Conservation (phyloP, 192 early-diverging fungal genomes). For the Coemansia sp. region DNA sequence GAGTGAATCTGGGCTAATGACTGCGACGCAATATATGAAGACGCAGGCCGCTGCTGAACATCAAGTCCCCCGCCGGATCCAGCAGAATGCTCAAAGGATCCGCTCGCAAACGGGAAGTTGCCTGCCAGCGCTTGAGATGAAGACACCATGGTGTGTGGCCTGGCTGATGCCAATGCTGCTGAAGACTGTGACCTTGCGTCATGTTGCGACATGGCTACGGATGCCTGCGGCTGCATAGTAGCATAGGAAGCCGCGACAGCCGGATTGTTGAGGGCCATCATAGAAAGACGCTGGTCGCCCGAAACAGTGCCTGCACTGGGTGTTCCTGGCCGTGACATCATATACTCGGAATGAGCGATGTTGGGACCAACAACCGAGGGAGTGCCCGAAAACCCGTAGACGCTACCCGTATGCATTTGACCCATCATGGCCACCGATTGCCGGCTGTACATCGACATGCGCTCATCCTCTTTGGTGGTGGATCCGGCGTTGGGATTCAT, state of each 20-base stretch:
- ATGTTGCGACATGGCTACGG: not conserved
- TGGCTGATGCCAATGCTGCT: conserved; percentile 5
- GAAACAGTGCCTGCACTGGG: conserved; percentile 4
- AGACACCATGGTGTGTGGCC: conserved; percentile 18
- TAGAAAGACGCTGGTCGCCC: conserved; percentile 13
- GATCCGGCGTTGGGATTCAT: conserved; percentile 52
- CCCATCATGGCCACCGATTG: conserved; percentile 23
- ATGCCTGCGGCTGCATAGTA: conserved; percentile 1
- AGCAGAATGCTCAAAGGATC: conserved; percentile 4
- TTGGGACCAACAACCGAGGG: conserved; percentile 8
- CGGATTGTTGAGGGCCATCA: not conserved
- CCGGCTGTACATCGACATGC: conserved; percentile 28
- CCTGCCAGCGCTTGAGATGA: conserved; percentile 1
- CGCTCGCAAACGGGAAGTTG: conserved; percentile 9
- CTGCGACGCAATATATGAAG: not conserved
- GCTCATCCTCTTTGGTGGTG: conserved; percentile 20
- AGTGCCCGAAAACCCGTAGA: conserved; percentile 9
- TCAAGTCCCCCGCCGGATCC: not conserved
- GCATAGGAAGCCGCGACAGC: not conserved
- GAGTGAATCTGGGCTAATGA: conserved; percentile 1
- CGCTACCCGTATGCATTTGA: conserved; percentile 15
- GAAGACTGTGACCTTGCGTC: conserved; percentile 5
- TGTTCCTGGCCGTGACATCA: conserved; percentile 13
- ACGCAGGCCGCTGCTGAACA: conserved; percentile 9
- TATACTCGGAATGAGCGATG: not conserved